phyloP scores from a whole-genome alignment of 306 rosid genomes.

The Quercus bicolor region DNA sequence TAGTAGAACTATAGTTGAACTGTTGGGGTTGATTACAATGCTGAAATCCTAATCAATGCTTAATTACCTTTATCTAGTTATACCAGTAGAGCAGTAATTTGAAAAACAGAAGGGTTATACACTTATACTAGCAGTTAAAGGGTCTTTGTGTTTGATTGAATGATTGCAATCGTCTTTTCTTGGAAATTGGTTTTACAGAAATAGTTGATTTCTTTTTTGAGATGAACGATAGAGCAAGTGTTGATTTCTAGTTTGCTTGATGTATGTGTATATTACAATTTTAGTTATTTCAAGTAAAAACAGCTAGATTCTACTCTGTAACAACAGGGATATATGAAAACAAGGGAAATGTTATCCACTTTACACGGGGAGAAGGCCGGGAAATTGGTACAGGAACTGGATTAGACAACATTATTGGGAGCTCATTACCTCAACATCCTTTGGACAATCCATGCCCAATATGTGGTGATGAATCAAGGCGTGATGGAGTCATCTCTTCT shows the following conservation, averaged over 20 bases:
- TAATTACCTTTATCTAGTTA: too few relatives aligned
- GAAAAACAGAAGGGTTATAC: too few relatives aligned
- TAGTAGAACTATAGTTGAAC: not conserved
- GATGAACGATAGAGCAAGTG: too few relatives aligned
- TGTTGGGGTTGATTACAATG: not conserved
- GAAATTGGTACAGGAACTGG: slow-evolving; percentile 39
- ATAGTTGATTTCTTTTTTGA: too few relatives aligned
- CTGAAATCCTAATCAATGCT: too few relatives aligned
- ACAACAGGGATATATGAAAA: slow-evolving; percentile 63
- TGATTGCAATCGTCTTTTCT: too few relatives aligned
- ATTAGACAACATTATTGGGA: slow-evolving; percentile 30
- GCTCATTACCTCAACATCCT: slow-evolving; percentile 25
- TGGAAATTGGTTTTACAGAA: too few relatives aligned
- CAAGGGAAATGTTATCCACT: slow-evolving; percentile 66
- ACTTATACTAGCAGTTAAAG: too few relatives aligned
- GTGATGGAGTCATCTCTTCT: slow-evolving; percentile 51
- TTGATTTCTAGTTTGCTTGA: too few relatives aligned
- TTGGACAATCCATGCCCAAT: slow-evolving; percentile 41
- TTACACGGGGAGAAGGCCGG: slow-evolving; percentile 52
- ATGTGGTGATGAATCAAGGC: slow-evolving; percentile 39
- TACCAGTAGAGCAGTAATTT: too few relatives aligned
- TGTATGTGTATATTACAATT: not conserved
- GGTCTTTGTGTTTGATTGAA: too few relatives aligned
- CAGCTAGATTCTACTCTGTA: not conserved
- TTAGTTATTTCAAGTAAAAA: too few relatives aligned